Evolutionary conservation across 2,329 filamentous ascomycete species (phyloP), one percentile per base, ranked within the genome.

Genomic region (Claviceps pazoutovae): DNA sequence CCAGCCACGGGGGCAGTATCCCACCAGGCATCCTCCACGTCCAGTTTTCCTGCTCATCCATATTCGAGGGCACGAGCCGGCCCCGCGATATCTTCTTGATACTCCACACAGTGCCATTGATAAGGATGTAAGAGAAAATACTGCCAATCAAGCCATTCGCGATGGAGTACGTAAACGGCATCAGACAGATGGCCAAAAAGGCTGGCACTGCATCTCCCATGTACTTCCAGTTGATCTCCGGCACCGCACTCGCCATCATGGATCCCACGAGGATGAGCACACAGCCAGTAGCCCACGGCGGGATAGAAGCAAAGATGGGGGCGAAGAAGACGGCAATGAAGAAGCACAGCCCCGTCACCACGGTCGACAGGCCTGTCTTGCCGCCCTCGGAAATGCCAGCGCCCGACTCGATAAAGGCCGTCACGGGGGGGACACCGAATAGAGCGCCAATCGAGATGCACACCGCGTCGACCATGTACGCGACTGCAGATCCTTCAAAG

Each of bases 101-200:
- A 47, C 85, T 53, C 78, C 79, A 90, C 13, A 87, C 81, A 13
- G 75, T 62, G 0, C 74, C 78, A 68, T 95, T 94, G 68, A 95
- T 76, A 56, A 85, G 63, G 45, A 84, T 83, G 67, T 94, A 94
- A 41, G 80, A 80, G 60, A 83, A 74, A 60, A 94, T 84, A 50
- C 88, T 86, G 1, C 79, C 86, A 59, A 94, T 94, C 16, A 95
- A 74, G 47, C 88, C 88, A 61, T 94, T 86, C 13, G 88, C 86
- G 61, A 94, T 93, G 42, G 82, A 87, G 72, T 93, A 95, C 1
- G 86, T 89, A 68, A 94, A 93, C 0, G 88, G 88, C 88, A 95
- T 94, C 55, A 90, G 70, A 53, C 83, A 80, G 56, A 95, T 84
- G 49, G 86, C 89, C 38, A 94, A 71, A 69, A 94, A 94, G 3